Percentiles rank a stretch among this genome's conserved stretches.
Evolutionary conservation across 805 yeast genomes (phyloP).

Genomic region (Monosporozyma aerobia): DNA sequence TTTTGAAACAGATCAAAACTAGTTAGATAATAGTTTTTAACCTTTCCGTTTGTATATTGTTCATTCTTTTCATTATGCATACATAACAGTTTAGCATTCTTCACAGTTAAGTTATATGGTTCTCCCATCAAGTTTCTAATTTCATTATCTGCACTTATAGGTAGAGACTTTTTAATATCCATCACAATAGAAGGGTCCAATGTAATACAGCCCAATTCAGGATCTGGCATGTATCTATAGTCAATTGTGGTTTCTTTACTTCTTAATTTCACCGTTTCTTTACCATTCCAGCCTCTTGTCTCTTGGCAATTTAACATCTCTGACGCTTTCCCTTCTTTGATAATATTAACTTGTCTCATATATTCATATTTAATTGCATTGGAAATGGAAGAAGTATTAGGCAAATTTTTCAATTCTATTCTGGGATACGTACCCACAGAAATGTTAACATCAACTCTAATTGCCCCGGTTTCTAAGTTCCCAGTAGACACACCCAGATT

Average conservation of each 20-base stretch:
- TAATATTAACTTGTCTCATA: conserved; percentile 49
- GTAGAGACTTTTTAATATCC: conserved; percentile 37
- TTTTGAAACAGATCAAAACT: conserved; percentile 29
- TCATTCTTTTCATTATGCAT: conserved; percentile 31
- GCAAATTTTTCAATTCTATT: conserved; percentile 83
- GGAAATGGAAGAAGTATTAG: conserved; percentile 71
- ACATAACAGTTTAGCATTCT: conserved; percentile 67
- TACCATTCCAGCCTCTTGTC: conserved; percentile 91
- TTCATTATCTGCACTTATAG: conserved; percentile 54
- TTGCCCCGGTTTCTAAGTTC: conserved; percentile 88
- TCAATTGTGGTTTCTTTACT: conserved; percentile 76
- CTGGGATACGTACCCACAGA: conserved; percentile 64
- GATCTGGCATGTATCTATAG: conserved; percentile 91
- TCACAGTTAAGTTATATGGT: conserved; percentile 52
- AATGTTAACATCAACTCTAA: conserved; percentile 91
- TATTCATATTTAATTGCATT: conserved; percentile 71
- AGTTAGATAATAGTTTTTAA: conserved; percentile 45
- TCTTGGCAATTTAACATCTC: conserved; percentile 35
- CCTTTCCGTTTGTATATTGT: conserved; percentile 22
- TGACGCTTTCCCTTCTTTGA: conserved; percentile 32
- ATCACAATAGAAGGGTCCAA: conserved; percentile 35
- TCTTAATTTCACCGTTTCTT: conserved; percentile 55
- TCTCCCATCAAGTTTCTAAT: conserved; percentile 35
- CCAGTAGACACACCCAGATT: conserved; percentile 73
- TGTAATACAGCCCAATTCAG: conserved; percentile 61